phyloP scores from a whole-genome alignment of 108 stramenopile genomes.

The Stephanodiscus minutulus region DNA sequence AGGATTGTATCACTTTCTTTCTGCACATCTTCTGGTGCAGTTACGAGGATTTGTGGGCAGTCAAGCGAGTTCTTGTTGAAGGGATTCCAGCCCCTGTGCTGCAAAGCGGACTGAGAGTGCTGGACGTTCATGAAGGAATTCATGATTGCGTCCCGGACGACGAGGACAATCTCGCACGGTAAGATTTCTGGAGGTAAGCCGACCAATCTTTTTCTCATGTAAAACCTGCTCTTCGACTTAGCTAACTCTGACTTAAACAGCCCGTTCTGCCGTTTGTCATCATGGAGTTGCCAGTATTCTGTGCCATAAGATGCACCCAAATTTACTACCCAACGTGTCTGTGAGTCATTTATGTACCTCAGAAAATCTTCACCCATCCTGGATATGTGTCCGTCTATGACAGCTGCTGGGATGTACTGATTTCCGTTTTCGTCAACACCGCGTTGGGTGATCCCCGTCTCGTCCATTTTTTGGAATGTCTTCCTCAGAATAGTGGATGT shows the following conservation, averaged over 20 bases:
- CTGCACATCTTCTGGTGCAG: background rate
- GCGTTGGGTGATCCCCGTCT: background rate
- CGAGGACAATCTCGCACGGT: background rate
- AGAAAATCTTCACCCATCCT: background rate
- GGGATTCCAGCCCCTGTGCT: background rate
- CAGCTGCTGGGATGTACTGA: background rate
- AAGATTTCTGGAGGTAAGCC: conserved; percentile 1
- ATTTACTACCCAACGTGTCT: too few relatives aligned
- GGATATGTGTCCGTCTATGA: background rate
- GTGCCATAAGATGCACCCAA: too few relatives aligned
- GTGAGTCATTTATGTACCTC: background rate
- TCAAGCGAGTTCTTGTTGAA: background rate
- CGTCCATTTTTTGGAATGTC: background rate
- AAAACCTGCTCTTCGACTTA: background rate
- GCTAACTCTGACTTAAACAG: too few relatives aligned
- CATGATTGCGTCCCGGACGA: background rate
- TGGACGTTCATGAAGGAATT: background rate
- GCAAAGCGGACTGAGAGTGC: background rate
- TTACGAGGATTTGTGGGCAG: background rate
- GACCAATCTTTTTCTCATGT: background rate
- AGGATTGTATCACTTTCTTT: too few relatives aligned
- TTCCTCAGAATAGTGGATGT: background rate
- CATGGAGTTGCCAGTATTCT: too few relatives aligned
- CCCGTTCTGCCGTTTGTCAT: too few relatives aligned
- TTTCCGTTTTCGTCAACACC: background rate